These are phyloP conservation scores for Candida sakaeoensis DNA, from an alignment of 805 yeast species.

Conservation along the genomic window DNA sequence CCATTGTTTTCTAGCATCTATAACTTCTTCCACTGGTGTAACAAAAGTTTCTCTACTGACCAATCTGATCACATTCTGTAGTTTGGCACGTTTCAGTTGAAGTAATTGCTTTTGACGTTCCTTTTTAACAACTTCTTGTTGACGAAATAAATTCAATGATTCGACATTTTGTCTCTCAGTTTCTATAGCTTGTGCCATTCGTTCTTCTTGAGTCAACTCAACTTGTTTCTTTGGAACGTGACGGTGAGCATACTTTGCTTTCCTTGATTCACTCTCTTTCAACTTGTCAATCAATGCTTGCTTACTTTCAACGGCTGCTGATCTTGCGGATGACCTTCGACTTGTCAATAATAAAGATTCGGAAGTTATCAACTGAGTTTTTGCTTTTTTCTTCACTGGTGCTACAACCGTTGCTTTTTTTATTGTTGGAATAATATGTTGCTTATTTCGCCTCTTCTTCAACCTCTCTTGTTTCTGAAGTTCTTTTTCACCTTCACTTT, in stretches of 20 bases:
- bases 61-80: conserved; percentile 58
- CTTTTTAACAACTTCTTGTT: conserved; percentile 80
- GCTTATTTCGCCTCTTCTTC: conserved; percentile 26
- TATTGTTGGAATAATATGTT: conserved; percentile 24
- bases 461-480: conserved; percentile 43
- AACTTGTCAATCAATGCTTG: conserved; percentile 71
- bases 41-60: conserved; percentile 46
- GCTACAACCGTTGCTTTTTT: conserved; percentile 28
- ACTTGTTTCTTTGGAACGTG: conserved; percentile 36
- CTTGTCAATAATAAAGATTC: conserved; percentile 48
- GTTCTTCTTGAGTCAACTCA: conserved; percentile 68
- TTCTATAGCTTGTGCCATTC: conserved; percentile 76
- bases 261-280: conserved; percentile 61
- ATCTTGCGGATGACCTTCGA: conserved; percentile 73
- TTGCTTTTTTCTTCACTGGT: conserved; percentile 26
- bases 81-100: conserved; percentile 57
- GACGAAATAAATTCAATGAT: conserved; percentile 73
- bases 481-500: conserved; percentile 68
- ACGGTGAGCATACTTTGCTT: conserved; percentile 41
- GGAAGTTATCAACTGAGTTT: conserved; percentile 27
- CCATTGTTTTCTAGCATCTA: conserved; percentile 39
- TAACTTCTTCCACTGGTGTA: conserved; percentile 62
- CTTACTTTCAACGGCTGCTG: conserved; percentile 73
- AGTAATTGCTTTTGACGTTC: conserved; percentile 71
- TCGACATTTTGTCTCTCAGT: conserved; percentile 76